phyloP scores from a whole-genome alignment of 768 basidiomycete species.

The Sporobolomyces roseus region DNA sequence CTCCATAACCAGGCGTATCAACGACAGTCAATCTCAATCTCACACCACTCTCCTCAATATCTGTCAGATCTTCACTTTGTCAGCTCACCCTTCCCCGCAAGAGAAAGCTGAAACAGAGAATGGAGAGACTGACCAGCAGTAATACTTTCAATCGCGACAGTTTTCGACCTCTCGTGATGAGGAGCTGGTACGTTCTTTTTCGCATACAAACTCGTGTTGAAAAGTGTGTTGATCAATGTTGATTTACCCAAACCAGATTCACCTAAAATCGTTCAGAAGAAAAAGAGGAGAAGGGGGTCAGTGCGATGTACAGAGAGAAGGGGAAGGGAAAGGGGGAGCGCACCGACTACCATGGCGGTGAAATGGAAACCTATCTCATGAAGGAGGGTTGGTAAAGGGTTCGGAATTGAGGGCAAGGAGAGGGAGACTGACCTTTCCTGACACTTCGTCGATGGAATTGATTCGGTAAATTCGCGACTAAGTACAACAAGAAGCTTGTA shows the following conservation, averaged over 20 bases:
- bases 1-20: slow-evolving; percentile 97
- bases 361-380: slow-evolving; percentile 99
- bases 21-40: slow-evolving; percentile 96
- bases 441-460: slow-evolving; percentile 99
- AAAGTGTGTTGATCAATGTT: slow-evolving; percentile 96
- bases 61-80: slow-evolving; percentile 52
- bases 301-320: not conserved
- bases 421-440: too few species aligned
- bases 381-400: too few species aligned
- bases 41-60: slow-evolving; percentile 98
- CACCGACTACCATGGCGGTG: slow-evolving; percentile 97
- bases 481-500: too few species aligned
- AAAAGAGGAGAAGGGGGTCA: slow-evolving; percentile 9
- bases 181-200: slow-evolving; percentile 79
- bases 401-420: too few species aligned
- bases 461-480: slow-evolving; percentile 90
- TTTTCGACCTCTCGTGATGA: slow-evolving; percentile 79
- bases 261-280: slow-evolving; percentile 54
- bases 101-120: not conserved
- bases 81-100: not conserved
- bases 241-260: slow-evolving; percentile 99
- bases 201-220: slow-evolving; percentile 92
- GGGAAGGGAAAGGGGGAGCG: slow-evolving; percentile 47
- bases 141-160: slow-evolving; percentile 96
- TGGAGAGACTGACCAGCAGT: slow-evolving; percentile 69